Percentiles rank a stretch among this genome's conserved stretches.
Conservation (phyloP, 1,284 basidiomycete genomes). For the Ganoderma leucocontextum region DNA sequence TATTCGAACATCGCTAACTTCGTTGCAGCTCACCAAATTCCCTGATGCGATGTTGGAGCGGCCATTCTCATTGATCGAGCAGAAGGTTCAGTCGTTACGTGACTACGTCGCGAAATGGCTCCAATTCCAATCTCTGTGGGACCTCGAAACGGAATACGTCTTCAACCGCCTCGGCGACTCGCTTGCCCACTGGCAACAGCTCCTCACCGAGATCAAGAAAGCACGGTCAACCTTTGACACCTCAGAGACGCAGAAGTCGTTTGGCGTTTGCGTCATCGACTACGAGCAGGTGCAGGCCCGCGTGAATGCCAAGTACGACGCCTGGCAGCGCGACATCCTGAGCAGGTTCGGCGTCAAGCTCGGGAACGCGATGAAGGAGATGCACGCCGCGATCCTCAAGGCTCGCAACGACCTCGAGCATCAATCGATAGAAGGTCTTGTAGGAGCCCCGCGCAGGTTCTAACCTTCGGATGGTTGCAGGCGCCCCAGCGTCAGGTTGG, state of each 20-base stretch:
- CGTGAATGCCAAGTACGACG: constrained; percentile 98
- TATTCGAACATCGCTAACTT: neutral
- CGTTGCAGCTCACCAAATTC: constrained; percentile 78
- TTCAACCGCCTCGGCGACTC: constrained; percentile 95
- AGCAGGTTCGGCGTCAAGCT: constrained; percentile 93
- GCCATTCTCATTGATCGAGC: constrained; percentile 89
- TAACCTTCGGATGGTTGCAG: constrained; percentile 8
- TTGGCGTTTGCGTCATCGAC: constrained; percentile 94
- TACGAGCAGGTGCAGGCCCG: constrained; percentile 98
- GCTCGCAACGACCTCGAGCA: constrained; percentile 95
- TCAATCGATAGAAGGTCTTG: constrained; percentile 76
- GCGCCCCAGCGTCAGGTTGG: neutral
- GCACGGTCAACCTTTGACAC: constrained; percentile 97
- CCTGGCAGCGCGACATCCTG: constrained; percentile 96
- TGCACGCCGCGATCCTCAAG: constrained; percentile 92
- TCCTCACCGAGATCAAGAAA: constrained; percentile 96
- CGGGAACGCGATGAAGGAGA: constrained; percentile 95
- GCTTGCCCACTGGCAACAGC: constrained; percentile 92
- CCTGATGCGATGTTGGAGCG: constrained; percentile 78
- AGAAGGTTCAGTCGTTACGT: constrained; percentile 86
- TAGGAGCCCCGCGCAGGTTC: constrained; percentile 51
- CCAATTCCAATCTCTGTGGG: constrained; percentile 99
- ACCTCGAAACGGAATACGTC: constrained; percentile 95
- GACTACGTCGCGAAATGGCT: constrained; percentile 98
- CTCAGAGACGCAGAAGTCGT: constrained; percentile 90